A percentile compares a stretch with the other conserved stretches of the same genome.
Evolutionary conservation across 129 eudicot species (phyloP).

Genomic region (Helichrysum umbraculigerum): DNA sequence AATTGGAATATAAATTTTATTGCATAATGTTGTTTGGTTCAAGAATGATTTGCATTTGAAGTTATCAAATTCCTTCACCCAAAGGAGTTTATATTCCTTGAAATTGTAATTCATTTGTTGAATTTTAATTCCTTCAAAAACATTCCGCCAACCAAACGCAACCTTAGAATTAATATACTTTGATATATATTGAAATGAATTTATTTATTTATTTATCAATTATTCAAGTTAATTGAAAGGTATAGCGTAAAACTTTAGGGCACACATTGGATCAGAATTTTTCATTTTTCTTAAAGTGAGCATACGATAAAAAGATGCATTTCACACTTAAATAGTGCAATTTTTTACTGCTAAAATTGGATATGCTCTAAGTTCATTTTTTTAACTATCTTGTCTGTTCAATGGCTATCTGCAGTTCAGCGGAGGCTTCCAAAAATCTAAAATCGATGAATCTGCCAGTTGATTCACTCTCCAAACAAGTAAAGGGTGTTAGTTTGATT

Average conservation of each 20-base stretch:
- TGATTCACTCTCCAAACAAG: constrained; percentile 48
- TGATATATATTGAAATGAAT: too few relatives aligned
- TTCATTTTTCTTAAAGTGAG: not conserved
- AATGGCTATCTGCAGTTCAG: constrained; percentile 32
- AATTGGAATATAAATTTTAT: too few relatives aligned
- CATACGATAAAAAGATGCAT: not conserved
- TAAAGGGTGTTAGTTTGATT: constrained; percentile 39
- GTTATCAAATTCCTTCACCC: too few relatives aligned
- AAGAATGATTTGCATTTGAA: too few relatives aligned
- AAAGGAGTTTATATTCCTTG: too few relatives aligned
- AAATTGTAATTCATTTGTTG: too few relatives aligned
- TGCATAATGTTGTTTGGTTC: too few relatives aligned
- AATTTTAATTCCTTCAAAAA: too few relatives aligned
- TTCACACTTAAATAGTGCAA: not conserved
- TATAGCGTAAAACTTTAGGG: not conserved
- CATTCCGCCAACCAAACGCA: too few relatives aligned
- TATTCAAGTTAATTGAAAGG: not conserved
- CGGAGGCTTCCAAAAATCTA: constrained; percentile 45
- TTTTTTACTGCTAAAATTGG: too few relatives aligned
- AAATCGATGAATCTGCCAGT: constrained; percentile 34
- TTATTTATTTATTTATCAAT: not conserved
- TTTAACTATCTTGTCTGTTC: constrained; percentile 11
- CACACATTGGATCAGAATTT: not conserved
- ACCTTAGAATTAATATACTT: too few relatives aligned
- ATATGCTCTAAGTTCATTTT: not conserved